These are phyloP conservation scores for Pilobolus umbonatus DNA, from an alignment of 192 early-diverging fungal species.

Conservation along the genomic window DNA sequence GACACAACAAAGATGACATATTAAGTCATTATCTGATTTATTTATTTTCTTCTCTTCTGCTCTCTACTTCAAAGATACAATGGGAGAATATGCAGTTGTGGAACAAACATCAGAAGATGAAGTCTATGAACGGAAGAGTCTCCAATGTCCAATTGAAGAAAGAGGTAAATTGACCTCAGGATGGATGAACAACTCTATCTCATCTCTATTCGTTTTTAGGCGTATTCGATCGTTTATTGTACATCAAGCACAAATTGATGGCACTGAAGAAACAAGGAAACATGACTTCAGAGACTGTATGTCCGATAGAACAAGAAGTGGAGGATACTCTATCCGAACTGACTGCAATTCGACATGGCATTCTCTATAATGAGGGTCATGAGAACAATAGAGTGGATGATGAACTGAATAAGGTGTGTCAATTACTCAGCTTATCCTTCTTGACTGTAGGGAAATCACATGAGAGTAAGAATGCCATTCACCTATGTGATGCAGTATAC, in stretches of 20 bases:
- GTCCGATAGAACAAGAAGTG: neutral
- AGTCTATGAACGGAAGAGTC: too few relatives aligned
- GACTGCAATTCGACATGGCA: neutral
- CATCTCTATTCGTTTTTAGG: too few relatives aligned
- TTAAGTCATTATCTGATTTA: too few relatives aligned
- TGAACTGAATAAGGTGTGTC: neutral
- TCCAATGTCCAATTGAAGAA: too few relatives aligned
- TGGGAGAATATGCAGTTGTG: too few relatives aligned
- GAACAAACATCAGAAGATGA: too few relatives aligned
- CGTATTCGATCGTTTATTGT: neutral
- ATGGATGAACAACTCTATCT: too few relatives aligned
- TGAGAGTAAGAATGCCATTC: neutral
- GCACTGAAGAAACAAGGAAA: neutral
- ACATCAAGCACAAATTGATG: neutral
- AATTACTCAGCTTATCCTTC: neutral
- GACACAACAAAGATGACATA: too few relatives aligned
- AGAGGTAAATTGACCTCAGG: too few relatives aligned
- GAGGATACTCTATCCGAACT: neutral
- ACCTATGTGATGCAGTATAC: neutral
- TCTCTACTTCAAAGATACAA: too few relatives aligned
- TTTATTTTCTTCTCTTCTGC: too few relatives aligned
- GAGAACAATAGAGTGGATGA: neutral
- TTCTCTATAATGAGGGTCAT: neutral
- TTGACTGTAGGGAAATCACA: neutral
- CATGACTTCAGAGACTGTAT: neutral